phyloP scores from a whole-genome alignment of 495 filamentous ascomycete genomes.

The Terfezia claveryi region DNA sequence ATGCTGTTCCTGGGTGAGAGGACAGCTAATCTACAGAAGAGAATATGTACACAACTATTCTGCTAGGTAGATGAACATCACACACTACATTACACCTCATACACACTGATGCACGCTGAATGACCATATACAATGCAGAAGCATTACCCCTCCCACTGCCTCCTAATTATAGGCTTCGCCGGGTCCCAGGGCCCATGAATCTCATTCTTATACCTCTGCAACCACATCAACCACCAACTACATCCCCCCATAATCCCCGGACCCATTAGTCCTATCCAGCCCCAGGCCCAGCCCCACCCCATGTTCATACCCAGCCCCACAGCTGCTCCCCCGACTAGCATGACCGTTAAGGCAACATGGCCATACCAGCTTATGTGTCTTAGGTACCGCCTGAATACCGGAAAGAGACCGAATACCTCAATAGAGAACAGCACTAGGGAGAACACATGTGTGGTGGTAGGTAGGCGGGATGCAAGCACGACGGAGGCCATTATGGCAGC shows the following conservation, averaged over 20 bases:
- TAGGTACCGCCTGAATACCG: conserved; percentile 74
- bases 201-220: conserved; percentile 98
- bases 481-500: conserved; percentile 88
- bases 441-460: conserved; percentile 82
- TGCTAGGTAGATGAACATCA: no score
- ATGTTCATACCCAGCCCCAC: conserved; percentile 47
- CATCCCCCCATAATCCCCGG: conserved; percentile 70
- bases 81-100: no score
- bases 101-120: no score
- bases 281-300: conserved; percentile 49
- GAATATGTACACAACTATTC: no score
- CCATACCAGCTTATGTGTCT: conserved; percentile 65
- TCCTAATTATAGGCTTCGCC: conserved; percentile 54
- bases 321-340: conserved; percentile 58
- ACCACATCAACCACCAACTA: conserved; percentile 90
- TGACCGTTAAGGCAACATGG: conserved; percentile 53
- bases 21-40: no score
- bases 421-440: conserved; percentile 87
- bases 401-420: conserved; percentile 91
- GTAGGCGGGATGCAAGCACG: conserved; percentile 69
- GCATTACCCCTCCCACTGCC: conserved; percentile 11
- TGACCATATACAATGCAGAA: not conserved
- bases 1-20: no score
- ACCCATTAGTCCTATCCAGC: conserved; percentile 42
- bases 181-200: conserved; percentile 97